Evolutionary conservation across 352 stramenopile genomes (phyloP).

Genomic region (Globisporangium ultimum): DNA sequence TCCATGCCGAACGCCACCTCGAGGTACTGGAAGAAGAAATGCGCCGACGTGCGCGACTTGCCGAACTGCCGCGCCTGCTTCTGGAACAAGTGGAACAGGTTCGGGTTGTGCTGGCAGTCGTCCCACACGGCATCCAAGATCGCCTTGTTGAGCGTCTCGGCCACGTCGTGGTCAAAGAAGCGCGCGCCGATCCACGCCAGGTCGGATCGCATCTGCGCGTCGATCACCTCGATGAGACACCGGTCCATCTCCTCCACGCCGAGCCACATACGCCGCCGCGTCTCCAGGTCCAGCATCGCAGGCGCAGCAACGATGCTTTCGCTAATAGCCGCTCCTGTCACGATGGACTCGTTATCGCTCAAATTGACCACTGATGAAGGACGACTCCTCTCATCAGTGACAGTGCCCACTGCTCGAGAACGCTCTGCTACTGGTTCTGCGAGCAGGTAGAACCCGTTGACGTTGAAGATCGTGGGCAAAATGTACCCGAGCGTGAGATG

Average conservation of each 20-base stretch:
- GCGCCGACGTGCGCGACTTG: constrained; percentile 46
- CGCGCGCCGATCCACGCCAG: constrained; percentile 21
- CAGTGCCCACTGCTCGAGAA: constrained; percentile 8
- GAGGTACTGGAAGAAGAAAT: constrained; percentile 75
- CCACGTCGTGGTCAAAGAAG: constrained; percentile 54
- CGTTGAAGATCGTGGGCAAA: constrained; percentile 58
- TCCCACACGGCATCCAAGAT: constrained; percentile 84
- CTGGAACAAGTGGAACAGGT: constrained; percentile 81
- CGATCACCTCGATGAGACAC: constrained; percentile 56
- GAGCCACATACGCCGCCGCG: constrained; percentile 51
- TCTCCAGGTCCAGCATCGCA: neutral
- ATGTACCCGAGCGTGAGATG: constrained; percentile 70
- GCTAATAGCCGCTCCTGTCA: too few species aligned
- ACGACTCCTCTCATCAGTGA: neutral
- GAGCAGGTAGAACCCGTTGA: constrained; percentile 71
- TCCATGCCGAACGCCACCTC: constrained; percentile 77
- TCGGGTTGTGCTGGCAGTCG: constrained; percentile 82
- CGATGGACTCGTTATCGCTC: neutral
- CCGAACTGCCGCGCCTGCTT: constrained; percentile 75
- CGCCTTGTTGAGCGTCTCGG: constrained; percentile 65
- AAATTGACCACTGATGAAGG: too few species aligned
- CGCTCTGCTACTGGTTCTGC: constrained; percentile 19
- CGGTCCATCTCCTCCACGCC: constrained; percentile 77
- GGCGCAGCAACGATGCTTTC: too few species aligned
- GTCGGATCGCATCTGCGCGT: constrained; percentile 36